Conservation (phyloP, 257 asterid genomes). For the Solanum clarkiae region DNA sequence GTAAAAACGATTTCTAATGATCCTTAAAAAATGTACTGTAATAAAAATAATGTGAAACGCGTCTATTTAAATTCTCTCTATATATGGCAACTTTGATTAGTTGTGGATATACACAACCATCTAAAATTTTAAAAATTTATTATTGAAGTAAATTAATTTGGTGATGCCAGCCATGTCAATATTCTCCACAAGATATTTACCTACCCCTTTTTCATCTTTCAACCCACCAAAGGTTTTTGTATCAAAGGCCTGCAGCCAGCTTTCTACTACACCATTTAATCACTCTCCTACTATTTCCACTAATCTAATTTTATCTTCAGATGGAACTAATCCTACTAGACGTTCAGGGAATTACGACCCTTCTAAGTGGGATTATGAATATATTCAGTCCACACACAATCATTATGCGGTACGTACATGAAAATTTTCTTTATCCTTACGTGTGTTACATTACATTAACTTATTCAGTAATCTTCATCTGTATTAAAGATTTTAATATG, state of each 20-base stretch:
- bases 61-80: background rate
- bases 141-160: background rate
- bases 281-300: background rate
- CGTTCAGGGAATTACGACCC: slow-evolving; percentile 41
- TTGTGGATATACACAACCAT: background rate
- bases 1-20: too few species aligned
- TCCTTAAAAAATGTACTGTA: too few species aligned
- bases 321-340: background rate
- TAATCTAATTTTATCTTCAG: background rate
- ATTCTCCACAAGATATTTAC: background rate
- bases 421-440: too few species aligned
- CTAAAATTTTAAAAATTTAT: background rate
- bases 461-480: background rate
- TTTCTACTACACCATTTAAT: background rate
- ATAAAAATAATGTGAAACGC: background rate
- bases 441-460: background rate
- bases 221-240: background rate
- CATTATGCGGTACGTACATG: slow-evolving; percentile 11
- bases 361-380: slow-evolving; percentile 19
- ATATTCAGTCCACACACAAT: slow-evolving; percentile 23
- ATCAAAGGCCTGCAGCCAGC: background rate
- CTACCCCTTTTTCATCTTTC: background rate
- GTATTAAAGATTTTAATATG: background rate
- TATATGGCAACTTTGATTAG: background rate
- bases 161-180: background rate